Base-by-base conservation (phyloP, 768 basidiomycete species). In the Strobilomyces dryophilus region DNA sequence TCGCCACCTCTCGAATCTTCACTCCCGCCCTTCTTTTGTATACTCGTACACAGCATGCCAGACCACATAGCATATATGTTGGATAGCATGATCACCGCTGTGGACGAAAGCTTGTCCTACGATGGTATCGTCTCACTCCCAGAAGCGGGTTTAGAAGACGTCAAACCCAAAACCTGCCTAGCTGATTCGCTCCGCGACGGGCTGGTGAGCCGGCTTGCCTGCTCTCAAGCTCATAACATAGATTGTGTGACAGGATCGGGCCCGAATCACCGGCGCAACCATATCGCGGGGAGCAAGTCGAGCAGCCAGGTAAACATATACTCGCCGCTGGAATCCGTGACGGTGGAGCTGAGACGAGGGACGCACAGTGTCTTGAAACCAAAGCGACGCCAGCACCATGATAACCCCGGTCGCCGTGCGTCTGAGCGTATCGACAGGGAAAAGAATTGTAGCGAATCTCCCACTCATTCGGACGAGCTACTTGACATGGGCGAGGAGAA, bases 91-190 rank as follows among this genome's bases (percentile, higher is more conserved):
- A 18, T 27, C 32, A 18, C 18, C 1, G 49, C 27, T 4, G 49
- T 55, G 32, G 39, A 51, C 2, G 26, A 15, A 24, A 45, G 49
- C 8, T 18, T 51, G 15, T 54, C 53, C 14, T 54, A 50, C 12
- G 37, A 39, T n/a, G 37, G 37, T 18, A 39, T 39, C n/a, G 37
- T 39, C 3, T 39, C 37, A 8, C n/a, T 55, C 2, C 44, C 54
- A 15, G 32, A 36, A 24, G 9, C n/a, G 8, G 49, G 49, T 14
- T n/a, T 55, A 24, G 54, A 55, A 34, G 45, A 55, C 14, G 20
- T 46, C 40, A 14, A 6, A 11, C 18, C 40, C 20, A 21, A 41
- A 21, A 31, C 27, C 20, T 5, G 40, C 18, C 24, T 50, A n/a
- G 18, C 31, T 29, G 20, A n/a, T 41, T 42, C 31, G 31, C 21